Conservation (phyloP, 2,329 filamentous ascomycete genomes). For the Chaetothyriales sp. region DNA sequence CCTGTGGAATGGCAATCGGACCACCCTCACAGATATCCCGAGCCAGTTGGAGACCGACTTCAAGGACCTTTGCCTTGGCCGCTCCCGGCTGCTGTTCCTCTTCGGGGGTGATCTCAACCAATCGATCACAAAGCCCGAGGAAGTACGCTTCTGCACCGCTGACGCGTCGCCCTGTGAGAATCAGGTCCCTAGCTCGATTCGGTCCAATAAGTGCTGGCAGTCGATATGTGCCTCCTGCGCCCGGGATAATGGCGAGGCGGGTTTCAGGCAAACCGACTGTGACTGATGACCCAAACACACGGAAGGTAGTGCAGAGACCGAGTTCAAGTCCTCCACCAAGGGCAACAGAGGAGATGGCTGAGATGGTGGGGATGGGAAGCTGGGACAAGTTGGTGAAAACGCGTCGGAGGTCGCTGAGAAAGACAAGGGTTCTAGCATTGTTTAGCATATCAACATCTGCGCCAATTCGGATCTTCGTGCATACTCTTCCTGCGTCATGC, state of each 20-base stretch:
- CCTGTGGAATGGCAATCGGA: conserved; percentile 66
- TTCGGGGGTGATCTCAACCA: conserved; percentile 59
- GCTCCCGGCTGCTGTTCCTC: conserved; percentile 37
- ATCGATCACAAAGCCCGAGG: conserved; percentile 72
- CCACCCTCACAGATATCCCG: conserved; percentile 79
- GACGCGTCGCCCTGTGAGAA: conserved; percentile 79
- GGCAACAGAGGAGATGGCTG: conserved; percentile 69
- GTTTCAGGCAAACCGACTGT: conserved; percentile 79
- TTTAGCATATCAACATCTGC: conserved; percentile 2
- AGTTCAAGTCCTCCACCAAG: conserved; percentile 90
- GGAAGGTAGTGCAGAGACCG: conserved; percentile 74
- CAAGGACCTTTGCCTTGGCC: conserved; percentile 53
- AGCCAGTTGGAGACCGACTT: conserved; percentile 64
- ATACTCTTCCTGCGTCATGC: conserved; percentile 65
- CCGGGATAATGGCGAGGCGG: conserved; percentile 81
- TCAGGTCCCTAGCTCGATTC: conserved; percentile 69
- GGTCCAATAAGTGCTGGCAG: conserved; percentile 69
- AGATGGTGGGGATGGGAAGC: conserved; percentile 79
- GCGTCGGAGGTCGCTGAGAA: conserved; percentile 59
- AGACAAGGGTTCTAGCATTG: conserved; percentile 52
- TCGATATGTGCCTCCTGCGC: conserved; percentile 81
- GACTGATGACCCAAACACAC: conserved; percentile 68
- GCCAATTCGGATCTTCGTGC: conserved; percentile 18
- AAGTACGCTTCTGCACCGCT: conserved; percentile 77
- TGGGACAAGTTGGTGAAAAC: conserved; percentile 59